phyloP scores from a whole-genome alignment of 2,329 filamentous ascomycete species.

The Leptographium lundbergii region DNA sequence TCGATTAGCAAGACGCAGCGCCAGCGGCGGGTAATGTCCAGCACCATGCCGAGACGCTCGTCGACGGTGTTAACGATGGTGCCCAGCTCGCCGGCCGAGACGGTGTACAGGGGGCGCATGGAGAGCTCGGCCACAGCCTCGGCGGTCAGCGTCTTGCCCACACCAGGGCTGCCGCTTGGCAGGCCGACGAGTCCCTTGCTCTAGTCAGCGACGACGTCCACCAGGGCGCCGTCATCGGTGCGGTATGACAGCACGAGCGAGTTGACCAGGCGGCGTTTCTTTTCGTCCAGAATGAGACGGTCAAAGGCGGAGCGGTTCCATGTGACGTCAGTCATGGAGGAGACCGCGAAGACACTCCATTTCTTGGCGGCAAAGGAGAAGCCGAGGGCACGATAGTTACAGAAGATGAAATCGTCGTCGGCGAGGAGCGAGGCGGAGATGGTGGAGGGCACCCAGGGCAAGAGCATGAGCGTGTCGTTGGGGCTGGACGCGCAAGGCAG shows the following conservation, averaged over 20 bases:
- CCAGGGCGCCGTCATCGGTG: constrained; percentile 2
- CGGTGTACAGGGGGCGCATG: constrained; percentile 21
- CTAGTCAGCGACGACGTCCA: constrained; percentile 14
- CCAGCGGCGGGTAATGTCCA: constrained; percentile 10
- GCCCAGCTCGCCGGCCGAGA: constrained; percentile 17
- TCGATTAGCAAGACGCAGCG: constrained; percentile 15
- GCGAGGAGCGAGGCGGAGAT: constrained; percentile 13
- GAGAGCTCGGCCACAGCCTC: constrained; percentile 23
- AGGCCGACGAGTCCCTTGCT: constrained; percentile 15
- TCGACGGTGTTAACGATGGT: constrained; percentile 21
- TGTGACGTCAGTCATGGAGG: constrained; percentile 8
- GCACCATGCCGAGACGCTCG: constrained; percentile 17
- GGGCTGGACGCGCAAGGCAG: constrained; percentile 18
- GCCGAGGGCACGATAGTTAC: constrained; percentile 25
- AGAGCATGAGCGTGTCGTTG: constrained; percentile 16
- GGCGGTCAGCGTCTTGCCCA: constrained; percentile 27
- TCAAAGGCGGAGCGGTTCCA: constrained; percentile 18
- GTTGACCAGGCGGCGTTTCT: constrained; percentile 17
- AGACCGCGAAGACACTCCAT: not conserved
- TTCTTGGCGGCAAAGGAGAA: constrained; percentile 28
- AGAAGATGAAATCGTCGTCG: constrained; percentile 21
- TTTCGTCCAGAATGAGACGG: constrained; percentile 16
- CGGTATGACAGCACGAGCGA: constrained; percentile 13
- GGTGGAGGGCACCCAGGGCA: constrained; percentile 13
- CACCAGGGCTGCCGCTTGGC: constrained; percentile 20